Evolutionary conservation across 345 rosid genomes (phyloP).

Genomic region (Citrus inodora): DNA sequence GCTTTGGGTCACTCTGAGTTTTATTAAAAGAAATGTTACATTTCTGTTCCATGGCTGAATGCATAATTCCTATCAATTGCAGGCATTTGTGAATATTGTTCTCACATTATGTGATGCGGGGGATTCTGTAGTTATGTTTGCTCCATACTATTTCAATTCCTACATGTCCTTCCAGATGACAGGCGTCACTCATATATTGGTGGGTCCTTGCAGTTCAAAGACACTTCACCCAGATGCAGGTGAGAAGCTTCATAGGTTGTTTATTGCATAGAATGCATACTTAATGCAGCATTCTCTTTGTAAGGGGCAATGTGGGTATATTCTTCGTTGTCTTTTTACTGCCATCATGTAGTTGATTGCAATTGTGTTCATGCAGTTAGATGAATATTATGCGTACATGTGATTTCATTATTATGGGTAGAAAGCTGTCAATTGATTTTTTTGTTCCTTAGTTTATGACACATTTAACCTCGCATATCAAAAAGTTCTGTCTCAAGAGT

Average conservation of each 20-base stretch:
- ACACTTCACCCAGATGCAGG: slow-evolving; percentile 95
- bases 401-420: not conserved
- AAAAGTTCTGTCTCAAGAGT: not conserved
- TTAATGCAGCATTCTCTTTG: not conserved
- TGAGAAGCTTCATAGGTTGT: slow-evolving; percentile 19
- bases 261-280: not conserved
- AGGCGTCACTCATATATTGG: slow-evolving; percentile 76
- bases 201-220: slow-evolving; percentile 68
- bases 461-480: not conserved
- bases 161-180: slow-evolving; percentile 99
- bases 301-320: not conserved
- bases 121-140: slow-evolving; percentile 90
- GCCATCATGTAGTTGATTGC: not conserved
- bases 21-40: not conserved
- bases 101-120: slow-evolving; percentile 83
- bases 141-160: slow-evolving; percentile 95
- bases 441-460: not conserved
- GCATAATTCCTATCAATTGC: slow-evolving; percentile 20
- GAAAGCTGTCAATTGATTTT: not conserved
- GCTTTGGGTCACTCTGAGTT: not conserved
- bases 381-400: not conserved
- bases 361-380: not conserved
- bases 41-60: slow-evolving; percentile 7
- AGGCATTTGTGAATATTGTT: slow-evolving; percentile 94
- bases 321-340: not conserved